These are phyloP conservation scores for Xylaria sp. DNA, from an alignment of 2,329 filamentous ascomycete species.

Conservation along the genomic window DNA sequence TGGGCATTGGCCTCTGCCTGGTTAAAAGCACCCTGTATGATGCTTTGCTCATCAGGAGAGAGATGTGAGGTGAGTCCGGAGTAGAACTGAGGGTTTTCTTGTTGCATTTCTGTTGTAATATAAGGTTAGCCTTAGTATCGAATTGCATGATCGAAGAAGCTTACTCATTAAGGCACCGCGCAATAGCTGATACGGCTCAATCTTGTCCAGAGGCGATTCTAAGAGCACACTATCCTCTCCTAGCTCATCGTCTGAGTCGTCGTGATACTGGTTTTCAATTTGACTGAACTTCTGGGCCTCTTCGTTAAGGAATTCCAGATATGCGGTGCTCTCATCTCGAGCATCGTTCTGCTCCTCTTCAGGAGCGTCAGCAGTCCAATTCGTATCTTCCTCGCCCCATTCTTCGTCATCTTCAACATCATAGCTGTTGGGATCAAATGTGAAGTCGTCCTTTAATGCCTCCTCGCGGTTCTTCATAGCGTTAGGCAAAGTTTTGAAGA, in stretches of 20 bases:
- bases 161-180: conserved; percentile 83
- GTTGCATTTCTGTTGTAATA: conserved; percentile 76
- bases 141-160: conserved; percentile 52
- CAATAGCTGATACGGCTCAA: conserved; percentile 94
- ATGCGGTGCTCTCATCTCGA: conserved; percentile 91
- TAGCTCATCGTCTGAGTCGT: conserved; percentile 85
- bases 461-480: conserved; percentile 94
- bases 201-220: conserved; percentile 92
- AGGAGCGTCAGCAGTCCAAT: conserved; percentile 81
- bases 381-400: conserved; percentile 82
- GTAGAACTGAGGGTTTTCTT: conserved; percentile 91
- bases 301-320: conserved; percentile 94
- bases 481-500: conserved; percentile 90
- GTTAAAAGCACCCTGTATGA: conserved; percentile 43
- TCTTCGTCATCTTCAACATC: conserved; percentile 80
- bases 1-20: conserved; percentile 45
- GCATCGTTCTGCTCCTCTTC: conserved; percentile 73
- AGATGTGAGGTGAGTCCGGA: conserved; percentile 73
- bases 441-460: conserved; percentile 87
- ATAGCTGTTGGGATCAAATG: conserved; percentile 69
- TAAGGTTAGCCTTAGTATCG: conserved; percentile 39
- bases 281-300: conserved; percentile 90
- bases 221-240: conserved; percentile 92
- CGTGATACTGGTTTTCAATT: conserved; percentile 61
- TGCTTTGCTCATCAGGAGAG: conserved; percentile 42